These are phyloP conservation scores for Diversispora eburnea DNA, from an alignment of 192 early-diverging fungal genomes.

Conservation along the genomic window DNA sequence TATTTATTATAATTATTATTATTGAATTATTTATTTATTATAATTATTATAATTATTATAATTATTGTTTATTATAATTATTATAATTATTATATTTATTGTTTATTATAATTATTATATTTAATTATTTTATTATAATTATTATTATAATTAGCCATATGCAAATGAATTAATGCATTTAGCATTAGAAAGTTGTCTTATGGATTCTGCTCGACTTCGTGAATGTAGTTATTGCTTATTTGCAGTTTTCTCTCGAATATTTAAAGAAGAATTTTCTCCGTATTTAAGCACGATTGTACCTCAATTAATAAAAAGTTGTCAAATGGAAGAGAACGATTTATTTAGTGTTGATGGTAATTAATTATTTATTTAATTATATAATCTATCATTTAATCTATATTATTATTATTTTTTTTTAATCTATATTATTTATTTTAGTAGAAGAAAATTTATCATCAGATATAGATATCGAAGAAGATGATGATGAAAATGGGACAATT, in stretches of 20 bases:
- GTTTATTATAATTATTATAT: background rate
- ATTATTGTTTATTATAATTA: too few species aligned
- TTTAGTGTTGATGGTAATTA: conserved; percentile 18
- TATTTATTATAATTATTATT: too few species aligned
- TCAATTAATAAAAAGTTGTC: conserved; percentile 74
- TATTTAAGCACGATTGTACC: conserved; percentile 76
- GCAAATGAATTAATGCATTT: conserved; percentile 70
- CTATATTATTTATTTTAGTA: background rate
- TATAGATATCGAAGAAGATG: conserved; percentile 46
- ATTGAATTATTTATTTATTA: too few species aligned
- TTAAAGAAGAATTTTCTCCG: conserved; percentile 75
- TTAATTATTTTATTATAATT: background rate
- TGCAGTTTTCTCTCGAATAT: conserved; percentile 76
- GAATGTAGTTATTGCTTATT: conserved; percentile 89
- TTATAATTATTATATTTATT: background rate
- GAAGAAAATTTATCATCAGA: conserved; percentile 16
- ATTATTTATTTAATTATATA: background rate
- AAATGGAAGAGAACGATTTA: conserved; percentile 62
- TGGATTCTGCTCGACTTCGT: conserved; percentile 69
- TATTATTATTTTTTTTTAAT: background rate
- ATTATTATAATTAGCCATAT: conserved; percentile 46
- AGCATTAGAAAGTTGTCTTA: conserved; percentile 72
- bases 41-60: too few species aligned
- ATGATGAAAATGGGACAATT: conserved; percentile 59
- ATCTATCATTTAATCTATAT: background rate